A percentile compares a stretch with the other conserved stretches of the same genome.
Evolutionary conservation across 2,329 filamentous ascomycete species (phyloP).

Genomic region (Fonsecaea pedrosoi): DNA sequence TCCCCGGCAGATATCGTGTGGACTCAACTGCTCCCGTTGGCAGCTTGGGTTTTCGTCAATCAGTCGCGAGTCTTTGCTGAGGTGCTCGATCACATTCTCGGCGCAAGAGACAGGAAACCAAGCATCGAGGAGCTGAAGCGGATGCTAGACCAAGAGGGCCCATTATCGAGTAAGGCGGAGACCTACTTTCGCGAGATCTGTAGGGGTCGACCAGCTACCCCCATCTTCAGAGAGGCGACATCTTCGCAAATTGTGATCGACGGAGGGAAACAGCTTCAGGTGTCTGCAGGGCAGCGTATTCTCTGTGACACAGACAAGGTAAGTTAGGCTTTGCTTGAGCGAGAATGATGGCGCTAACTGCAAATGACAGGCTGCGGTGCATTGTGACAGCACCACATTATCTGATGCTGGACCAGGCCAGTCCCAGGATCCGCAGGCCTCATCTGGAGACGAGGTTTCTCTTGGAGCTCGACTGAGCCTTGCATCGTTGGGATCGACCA

Average conservation of each 20-base stretch:
- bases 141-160: conserved; percentile 53
- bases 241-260: conserved; percentile 35
- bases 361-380: conserved; percentile 47
- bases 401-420: conserved; percentile 57
- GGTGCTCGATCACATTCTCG: conserved; percentile 71
- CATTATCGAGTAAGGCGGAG: conserved; percentile 10
- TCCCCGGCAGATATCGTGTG: conserved; percentile 26
- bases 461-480: conserved; percentile 67
- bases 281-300: conserved; percentile 64
- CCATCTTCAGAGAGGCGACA: conserved; percentile 18
- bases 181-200: conserved; percentile 13
- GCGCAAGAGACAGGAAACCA: conserved; percentile 53
- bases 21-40: conserved; percentile 69
- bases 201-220: neutral
- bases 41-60: conserved; percentile 70
- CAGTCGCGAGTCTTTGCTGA: conserved; percentile 76
- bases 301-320: conserved; percentile 66
- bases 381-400: conserved; percentile 64
- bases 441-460: conserved; percentile 59
- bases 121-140: conserved; percentile 67
- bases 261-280: conserved; percentile 74
- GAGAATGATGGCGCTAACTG: conserved; percentile 7
- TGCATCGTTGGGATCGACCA: conserved; percentile 60
- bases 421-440: neutral
- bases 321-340: conserved; percentile 25